A percentile compares a stretch with the other conserved stretches of the same genome.
Evolutionary conservation across 257 asterid species (phyloP).

Genomic region (Vinca minor): DNA sequence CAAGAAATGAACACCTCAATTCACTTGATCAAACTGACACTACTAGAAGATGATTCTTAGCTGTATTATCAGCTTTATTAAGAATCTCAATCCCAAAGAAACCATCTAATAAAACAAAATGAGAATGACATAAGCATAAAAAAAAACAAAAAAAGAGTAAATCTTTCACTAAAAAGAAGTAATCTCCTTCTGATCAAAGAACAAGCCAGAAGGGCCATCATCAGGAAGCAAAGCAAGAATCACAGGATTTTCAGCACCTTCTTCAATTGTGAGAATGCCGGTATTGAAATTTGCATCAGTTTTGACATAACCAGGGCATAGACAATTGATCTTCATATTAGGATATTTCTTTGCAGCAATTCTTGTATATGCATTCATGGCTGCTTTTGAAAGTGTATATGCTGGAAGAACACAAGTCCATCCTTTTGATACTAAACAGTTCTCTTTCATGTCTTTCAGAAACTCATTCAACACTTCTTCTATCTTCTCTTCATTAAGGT

Average conservation of each 20-base stretch:
- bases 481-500: slow-evolving; percentile 29
- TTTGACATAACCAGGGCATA: slow-evolving; percentile 45
- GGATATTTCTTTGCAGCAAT: slow-evolving; percentile 28
- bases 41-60: too few relatives aligned
- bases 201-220: slow-evolving; percentile 40
- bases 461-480: slow-evolving; percentile 32
- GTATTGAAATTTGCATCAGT: slow-evolving; percentile 32
- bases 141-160: too few relatives aligned
- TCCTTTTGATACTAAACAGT: slow-evolving; percentile 12
- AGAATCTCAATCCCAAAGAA: too few relatives aligned
- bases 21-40: too few relatives aligned
- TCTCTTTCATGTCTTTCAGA: slow-evolving; percentile 28
- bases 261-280: slow-evolving; percentile 22
- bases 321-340: slow-evolving; percentile 24
- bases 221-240: slow-evolving; percentile 32
- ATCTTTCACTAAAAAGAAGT: neutral
- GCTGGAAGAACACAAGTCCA: slow-evolving; percentile 41
- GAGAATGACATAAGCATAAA: too few relatives aligned
- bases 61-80: too few relatives aligned
- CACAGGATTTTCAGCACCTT: slow-evolving; percentile 42
- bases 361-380: slow-evolving; percentile 43
- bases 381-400: slow-evolving; percentile 48
- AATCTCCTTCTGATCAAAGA: slow-evolving; percentile 13
- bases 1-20: too few relatives aligned
- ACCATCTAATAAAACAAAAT: too few relatives aligned